Percentiles rank a stretch among this genome's conserved stretches.
These are phyloP conservation scores for Schoenoplectus tabernaemontani DNA, from an alignment of 202 grass and related monocot species.

Conservation along the genomic window DNA sequence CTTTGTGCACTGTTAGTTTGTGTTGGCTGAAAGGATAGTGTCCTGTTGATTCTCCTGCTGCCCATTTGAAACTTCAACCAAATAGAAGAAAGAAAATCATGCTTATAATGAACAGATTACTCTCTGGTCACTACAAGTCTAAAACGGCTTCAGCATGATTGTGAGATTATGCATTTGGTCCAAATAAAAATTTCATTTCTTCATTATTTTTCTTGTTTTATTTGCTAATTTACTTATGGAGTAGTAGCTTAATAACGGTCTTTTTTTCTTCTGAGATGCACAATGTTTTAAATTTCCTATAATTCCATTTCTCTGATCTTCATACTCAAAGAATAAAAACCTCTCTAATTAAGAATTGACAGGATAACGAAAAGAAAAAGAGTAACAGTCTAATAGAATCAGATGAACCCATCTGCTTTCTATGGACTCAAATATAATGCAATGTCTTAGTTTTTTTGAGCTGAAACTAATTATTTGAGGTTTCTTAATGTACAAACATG, in stretches of 20 bases:
- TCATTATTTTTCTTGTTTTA: neutral
- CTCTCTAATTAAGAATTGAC: neutral
- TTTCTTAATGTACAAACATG: too few relatives aligned
- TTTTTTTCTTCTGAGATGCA: neutral
- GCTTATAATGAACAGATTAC: neutral
- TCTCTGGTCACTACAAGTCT: neutral
- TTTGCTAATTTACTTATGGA: neutral
- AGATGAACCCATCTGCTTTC: conserved; percentile 64
- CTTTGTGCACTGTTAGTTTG: conserved; percentile 90
- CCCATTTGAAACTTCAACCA: conserved; percentile 55
- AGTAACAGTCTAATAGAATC: conserved; percentile 12
- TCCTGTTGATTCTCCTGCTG: conserved; percentile 74
- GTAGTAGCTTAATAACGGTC: too few relatives aligned
- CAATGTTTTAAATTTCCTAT: neutral
- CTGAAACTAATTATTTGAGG: too few relatives aligned
- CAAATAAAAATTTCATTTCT: neutral
- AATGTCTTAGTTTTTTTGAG: too few relatives aligned
- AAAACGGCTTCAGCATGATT: neutral
- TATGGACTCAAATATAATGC: too few relatives aligned
- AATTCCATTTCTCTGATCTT: neutral
- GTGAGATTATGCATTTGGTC: neutral
- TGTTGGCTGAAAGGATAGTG: conserved; percentile 99
- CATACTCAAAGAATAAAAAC: neutral
- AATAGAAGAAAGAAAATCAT: neutral
- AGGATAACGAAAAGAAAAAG: neutral